A percentile compares a stretch with the other conserved stretches of the same genome.
Conservation (phyloP, 2,329 filamentous ascomycete species). For the Ascochyta rabiei region DNA sequence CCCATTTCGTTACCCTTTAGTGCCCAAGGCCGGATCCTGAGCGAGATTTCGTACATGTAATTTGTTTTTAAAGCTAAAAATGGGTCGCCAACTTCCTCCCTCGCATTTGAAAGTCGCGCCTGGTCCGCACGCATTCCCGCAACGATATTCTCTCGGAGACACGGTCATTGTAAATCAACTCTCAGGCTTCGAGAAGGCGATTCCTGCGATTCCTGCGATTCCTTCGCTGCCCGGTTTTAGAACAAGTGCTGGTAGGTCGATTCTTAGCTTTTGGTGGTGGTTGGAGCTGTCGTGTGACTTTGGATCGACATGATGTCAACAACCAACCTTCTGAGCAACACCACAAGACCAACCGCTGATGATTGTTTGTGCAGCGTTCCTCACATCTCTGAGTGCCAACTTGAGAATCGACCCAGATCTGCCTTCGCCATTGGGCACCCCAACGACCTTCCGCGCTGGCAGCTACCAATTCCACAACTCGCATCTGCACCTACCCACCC, state of each 20-base stretch:
- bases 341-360: constrained; percentile 19
- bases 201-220: constrained; percentile 47
- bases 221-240: constrained; percentile 45
- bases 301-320: constrained; percentile 12
- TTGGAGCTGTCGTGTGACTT: constrained; percentile 27
- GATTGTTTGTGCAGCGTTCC: constrained; percentile 68
- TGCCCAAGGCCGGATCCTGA: constrained; percentile 26
- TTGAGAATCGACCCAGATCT: constrained; percentile 67
- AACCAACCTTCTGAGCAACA: background rate
- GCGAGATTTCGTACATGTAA: constrained; percentile 30
- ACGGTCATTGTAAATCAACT: constrained; percentile 45
- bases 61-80: constrained; percentile 28
- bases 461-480: constrained; percentile 56
- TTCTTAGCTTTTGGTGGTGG: constrained; percentile 18
- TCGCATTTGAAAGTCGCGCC: constrained; percentile 43
- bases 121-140: constrained; percentile 38
- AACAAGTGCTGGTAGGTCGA: constrained; percentile 47
- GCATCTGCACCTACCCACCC: constrained; percentile 61
- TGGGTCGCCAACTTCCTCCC: constrained; percentile 44
- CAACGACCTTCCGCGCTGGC: constrained; percentile 60
- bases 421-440: constrained; percentile 68
- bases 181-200: constrained; percentile 42
- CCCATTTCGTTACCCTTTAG: constrained; percentile 9
- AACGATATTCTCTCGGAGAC: constrained; percentile 34
- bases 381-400: constrained; percentile 81